These are phyloP conservation scores for Xylaria longipes DNA, from an alignment of 495 filamentous ascomycete species.

Conservation along the genomic window DNA sequence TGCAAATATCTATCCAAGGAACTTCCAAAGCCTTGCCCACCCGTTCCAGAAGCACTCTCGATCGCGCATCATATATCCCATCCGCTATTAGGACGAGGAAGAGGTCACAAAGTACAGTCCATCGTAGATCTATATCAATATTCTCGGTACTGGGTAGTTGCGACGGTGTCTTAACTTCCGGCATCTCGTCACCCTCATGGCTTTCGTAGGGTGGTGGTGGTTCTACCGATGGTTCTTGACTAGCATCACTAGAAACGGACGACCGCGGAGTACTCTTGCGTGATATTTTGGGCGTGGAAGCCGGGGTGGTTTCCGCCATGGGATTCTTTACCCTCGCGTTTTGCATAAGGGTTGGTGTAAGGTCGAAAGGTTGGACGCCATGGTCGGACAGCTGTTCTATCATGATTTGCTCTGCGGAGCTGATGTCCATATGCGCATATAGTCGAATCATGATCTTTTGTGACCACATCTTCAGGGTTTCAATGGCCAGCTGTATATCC, in stretches of 20 bases:
- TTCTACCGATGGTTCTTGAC: constrained; percentile 48
- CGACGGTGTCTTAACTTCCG: constrained; percentile 77
- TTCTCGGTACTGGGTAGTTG: constrained; percentile 80
- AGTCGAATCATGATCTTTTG: constrained; percentile 96
- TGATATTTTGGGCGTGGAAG: constrained; percentile 36
- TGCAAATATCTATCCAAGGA: constrained; percentile 90
- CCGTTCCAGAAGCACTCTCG: constrained; percentile 81
- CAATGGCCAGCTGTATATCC: constrained; percentile 67
- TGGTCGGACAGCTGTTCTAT: constrained; percentile 96
- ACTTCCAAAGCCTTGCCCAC: constrained; percentile 82
- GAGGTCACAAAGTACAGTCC: constrained; percentile 96
- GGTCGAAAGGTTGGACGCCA: constrained; percentile 82
- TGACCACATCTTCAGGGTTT: constrained; percentile 91
- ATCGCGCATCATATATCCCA: constrained; percentile 89
- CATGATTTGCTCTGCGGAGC: constrained; percentile 91
- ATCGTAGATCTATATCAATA: constrained; percentile 94
- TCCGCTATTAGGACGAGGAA: constrained; percentile 96
- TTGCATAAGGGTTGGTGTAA: constrained; percentile 87
- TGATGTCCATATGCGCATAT: constrained; percentile 96
- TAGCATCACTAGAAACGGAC: constrained; percentile 37
- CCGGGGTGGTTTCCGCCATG: constrained; percentile 59
- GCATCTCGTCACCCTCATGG: constrained; percentile 71
- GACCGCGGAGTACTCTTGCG: constrained; percentile 26
- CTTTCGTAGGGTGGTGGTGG: constrained; percentile 76
- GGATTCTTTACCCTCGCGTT: constrained; percentile 95